A percentile compares a stretch with the other conserved stretches of the same genome.
These are phyloP conservation scores for Candolleomyces aberdarensis DNA, from an alignment of 768 basidiomycete species.

Conservation along the genomic window DNA sequence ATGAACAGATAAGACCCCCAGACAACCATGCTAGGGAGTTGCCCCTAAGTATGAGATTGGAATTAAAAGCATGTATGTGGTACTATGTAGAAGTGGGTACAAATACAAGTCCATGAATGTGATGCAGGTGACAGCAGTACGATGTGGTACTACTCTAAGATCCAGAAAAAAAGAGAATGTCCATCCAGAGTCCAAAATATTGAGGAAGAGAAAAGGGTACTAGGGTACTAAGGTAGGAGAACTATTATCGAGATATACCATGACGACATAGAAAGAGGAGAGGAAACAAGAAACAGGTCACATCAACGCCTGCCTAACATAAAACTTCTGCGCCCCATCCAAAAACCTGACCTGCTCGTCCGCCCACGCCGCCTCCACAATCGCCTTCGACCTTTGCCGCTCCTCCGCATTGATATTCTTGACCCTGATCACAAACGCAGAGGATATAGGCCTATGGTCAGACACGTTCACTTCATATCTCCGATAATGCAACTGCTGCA, in stretches of 20 bases:
- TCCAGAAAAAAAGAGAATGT: neutral
- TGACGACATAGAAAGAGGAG: neutral
- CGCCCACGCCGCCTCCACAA: constrained; percentile 57
- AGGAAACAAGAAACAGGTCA: constrained; percentile 13
- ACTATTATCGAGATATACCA: too few relatives aligned
- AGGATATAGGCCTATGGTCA: constrained; percentile 88
- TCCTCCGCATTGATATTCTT: constrained; percentile 65
- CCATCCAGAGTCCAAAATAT: neutral
- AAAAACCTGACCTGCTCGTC: constrained; percentile 41
- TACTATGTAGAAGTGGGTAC: neutral
- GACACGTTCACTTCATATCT: constrained; percentile 87
- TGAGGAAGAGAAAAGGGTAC: neutral
- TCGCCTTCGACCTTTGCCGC: constrained; percentile 52
- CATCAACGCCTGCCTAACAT: constrained; percentile 29
- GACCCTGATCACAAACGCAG: constrained; percentile 69
- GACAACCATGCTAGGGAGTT: too few relatives aligned
- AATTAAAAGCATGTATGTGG: neutral
- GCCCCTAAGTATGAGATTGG: too few relatives aligned
- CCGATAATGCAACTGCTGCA: constrained; percentile 66
- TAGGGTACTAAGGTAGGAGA: too few relatives aligned
- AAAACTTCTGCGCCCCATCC: constrained; percentile 38
- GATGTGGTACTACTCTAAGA: neutral
- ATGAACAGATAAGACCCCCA: too few relatives aligned
- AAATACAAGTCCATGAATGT: neutral
- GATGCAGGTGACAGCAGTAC: neutral